phyloP scores from a whole-genome alignment of 2,329 filamentous ascomycete genomes.

The Penicillium aurantiogriseum region DNA sequence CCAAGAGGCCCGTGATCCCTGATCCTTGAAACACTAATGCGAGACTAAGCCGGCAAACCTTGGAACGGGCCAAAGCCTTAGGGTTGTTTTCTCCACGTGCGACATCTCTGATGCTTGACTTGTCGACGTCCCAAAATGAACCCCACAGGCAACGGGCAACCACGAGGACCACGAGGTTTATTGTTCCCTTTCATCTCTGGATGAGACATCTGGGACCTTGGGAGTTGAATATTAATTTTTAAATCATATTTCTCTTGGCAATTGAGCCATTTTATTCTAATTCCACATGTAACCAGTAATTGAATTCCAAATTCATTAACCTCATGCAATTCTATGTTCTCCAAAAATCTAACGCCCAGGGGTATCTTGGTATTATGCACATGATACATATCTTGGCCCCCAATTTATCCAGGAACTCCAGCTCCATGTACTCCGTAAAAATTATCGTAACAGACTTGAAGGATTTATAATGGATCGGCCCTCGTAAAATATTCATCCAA shows the following conservation, averaged over 20 bases:
- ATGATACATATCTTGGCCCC: neutral
- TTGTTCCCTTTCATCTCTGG: neutral
- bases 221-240: too few relatives aligned
- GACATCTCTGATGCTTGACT: constrained; percentile 8
- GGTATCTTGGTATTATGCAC: constrained; percentile 9
- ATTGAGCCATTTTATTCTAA: neutral
- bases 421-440: constrained; percentile 7
- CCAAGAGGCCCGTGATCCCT: constrained; percentile 3
- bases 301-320: neutral
- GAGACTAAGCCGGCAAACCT: neutral
- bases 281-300: neutral
- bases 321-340: neutral
- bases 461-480: neutral
- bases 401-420: constrained; percentile 16
- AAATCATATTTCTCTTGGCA: neutral
- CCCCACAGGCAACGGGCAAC: neutral
- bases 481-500: constrained; percentile 19
- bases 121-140: neutral
- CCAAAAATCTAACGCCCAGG: neutral
- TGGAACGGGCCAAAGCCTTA: constrained; percentile 10
- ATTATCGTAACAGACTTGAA: neutral
- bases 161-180: neutral
- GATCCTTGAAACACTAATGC: constrained; percentile 11
- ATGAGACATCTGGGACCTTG: neutral
- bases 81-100: constrained; percentile 19